A percentile compares a stretch with the other conserved stretches of the same genome.
These are phyloP conservation scores for Hortiboletus campestris DNA, from an alignment of 768 basidiomycete genomes.

Conservation along the genomic window DNA sequence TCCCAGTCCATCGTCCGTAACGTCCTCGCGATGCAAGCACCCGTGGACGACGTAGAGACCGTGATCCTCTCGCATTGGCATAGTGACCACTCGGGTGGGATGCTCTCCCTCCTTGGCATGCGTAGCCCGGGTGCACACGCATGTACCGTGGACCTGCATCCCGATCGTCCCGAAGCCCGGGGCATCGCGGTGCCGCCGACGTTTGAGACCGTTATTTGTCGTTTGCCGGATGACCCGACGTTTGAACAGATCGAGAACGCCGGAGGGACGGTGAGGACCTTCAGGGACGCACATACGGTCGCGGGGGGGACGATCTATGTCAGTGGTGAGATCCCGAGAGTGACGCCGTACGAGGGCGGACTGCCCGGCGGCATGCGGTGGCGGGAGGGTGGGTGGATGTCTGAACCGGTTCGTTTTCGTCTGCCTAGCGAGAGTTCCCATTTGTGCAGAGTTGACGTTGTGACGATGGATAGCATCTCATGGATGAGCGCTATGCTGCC, in stretches of 20 bases:
- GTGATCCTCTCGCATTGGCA: conserved; percentile 83
- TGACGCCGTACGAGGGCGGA: conserved; percentile 67
- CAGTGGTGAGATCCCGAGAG: conserved; percentile 77
- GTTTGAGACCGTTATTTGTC: conserved; percentile 53
- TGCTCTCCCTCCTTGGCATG: conserved; percentile 60
- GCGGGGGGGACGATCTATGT: conserved; percentile 66
- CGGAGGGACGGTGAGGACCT: conserved; percentile 56
- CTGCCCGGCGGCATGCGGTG: conserved; percentile 65
- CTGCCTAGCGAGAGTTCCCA: not conserved
- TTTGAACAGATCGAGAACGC: conserved; percentile 59
- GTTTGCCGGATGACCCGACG: conserved; percentile 68
- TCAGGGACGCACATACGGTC: conserved; percentile 61
- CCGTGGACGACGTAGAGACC: conserved; percentile 53
- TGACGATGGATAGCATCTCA: conserved; percentile 51
- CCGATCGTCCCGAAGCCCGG: conserved; percentile 67
- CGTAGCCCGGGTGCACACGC: conserved; percentile 31
- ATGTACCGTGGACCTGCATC: conserved; percentile 72
- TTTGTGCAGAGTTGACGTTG: not conserved
- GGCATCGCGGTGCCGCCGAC: conserved; percentile 69
- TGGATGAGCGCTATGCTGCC: conserved; percentile 79
- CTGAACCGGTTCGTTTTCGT: conserved; percentile 48
- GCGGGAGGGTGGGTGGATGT: conserved; percentile 42
- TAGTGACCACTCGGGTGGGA: conserved; percentile 70
- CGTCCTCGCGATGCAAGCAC: conserved; percentile 54
- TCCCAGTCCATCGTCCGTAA: conserved; percentile 73